Conservation (phyloP, 257 asterid genomes). For the Forsythia suspensa region DNA sequence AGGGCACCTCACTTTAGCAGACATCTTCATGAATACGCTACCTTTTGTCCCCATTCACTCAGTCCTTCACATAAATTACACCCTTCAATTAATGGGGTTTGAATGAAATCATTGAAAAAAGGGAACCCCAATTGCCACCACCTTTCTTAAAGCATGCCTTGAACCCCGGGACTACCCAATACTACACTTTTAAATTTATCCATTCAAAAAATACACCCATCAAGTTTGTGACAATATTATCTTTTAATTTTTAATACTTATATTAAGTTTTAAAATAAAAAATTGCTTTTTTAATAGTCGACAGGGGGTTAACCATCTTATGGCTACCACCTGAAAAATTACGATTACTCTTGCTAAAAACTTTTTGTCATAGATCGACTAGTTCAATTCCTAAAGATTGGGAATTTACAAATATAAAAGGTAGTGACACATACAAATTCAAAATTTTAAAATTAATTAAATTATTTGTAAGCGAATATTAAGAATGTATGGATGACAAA, state of each 20-base stretch:
- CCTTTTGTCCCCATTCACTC: conserved; percentile 31
- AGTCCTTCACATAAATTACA: neutral
- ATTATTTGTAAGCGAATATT: neutral
- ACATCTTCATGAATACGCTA: conserved; percentile 49
- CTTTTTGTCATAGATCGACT: too few species aligned
- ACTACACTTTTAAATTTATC: neutral
- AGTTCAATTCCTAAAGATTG: too few species aligned
- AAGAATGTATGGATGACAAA: neutral
- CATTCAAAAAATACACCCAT: conserved; percentile 28
- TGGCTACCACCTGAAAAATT: neutral
- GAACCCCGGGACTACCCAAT: conserved; percentile 57
- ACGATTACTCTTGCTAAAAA: too few species aligned
- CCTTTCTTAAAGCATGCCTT: conserved; percentile 55
- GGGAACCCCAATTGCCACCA: conserved; percentile 23
- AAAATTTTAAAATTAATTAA: too few species aligned
- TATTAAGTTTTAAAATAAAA: too few species aligned
- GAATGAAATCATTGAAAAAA: conserved; percentile 39
- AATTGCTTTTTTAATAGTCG: too few species aligned
- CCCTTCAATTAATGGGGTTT: conserved; percentile 29
- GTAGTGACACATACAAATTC: too few species aligned
- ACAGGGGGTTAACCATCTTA: too few species aligned
- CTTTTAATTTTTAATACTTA: neutral
- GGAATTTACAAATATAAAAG: too few species aligned
- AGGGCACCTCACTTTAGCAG: conserved; percentile 55
- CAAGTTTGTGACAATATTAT: neutral